Base-by-base conservation (phyloP, 129 eudicot genomes). In the Lactuca sativa region DNA sequence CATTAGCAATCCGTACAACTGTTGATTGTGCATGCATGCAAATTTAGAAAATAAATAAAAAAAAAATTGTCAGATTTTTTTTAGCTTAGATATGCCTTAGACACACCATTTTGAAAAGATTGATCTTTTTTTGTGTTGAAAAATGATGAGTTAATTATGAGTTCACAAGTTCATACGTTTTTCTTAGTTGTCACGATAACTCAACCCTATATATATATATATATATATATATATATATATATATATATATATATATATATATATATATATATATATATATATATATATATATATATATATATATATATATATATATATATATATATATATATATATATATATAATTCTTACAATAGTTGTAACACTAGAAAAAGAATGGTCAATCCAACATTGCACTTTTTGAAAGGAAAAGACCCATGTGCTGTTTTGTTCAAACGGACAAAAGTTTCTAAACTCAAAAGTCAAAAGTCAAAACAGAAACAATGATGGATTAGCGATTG, bases 311-410 rank as follows among this genome's bases (percentile, higher is more conserved):
- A 43, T 57, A 57, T 4, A 43, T 41, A 4, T 3, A 25, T 58
- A 25, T 21, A 31, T 43, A 43, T 57, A 57, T 4, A 43, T 41
- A 4, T 3, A 25, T 2, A 47, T n/a, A 47, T 47, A 47, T 12
- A 47, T 11, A 10, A 6, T 40, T 40, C 0, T 40, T 40, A 5
- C 2, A 40, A 40, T 0, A 5, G 44, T 40, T 40, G 7, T 40
- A 40, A 40, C 9, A 40, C 73, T 25, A 25, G 30, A 25, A 64
- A 49, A 59, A 49, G 53, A 43, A 43, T 62, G 64, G 64, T 57
- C 59, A 70, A 76, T 76, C 64, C 81, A 76, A 76, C 65, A 66
- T 75, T 61, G 71, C 70, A 69, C 70, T 76, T 76, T 74, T 49
- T 36, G 63, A 13, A 31, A 68, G 40, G 80, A 68, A 68, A 76